Conservation (phyloP, 352 stramenopile genomes). For the Pythium oligandrum region DNA sequence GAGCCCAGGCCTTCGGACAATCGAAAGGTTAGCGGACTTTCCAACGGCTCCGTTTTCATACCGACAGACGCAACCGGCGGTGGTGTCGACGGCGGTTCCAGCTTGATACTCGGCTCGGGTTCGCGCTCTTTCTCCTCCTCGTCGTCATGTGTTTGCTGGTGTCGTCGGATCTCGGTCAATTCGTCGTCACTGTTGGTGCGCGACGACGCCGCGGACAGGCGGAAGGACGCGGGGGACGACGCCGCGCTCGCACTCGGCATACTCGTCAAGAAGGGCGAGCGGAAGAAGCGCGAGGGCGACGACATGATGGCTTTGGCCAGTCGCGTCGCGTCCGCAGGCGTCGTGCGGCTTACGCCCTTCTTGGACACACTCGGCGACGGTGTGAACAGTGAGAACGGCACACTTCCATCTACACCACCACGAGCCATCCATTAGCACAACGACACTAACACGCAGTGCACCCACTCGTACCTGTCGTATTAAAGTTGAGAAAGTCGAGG, state of each 20-base stretch:
- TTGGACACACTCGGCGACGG: conserved; percentile 23
- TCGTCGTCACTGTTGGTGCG: neutral
- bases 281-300: conserved; percentile 76
- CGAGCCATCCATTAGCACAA: neutral
- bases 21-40: conserved; percentile 5
- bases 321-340: neutral
- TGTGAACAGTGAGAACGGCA: conserved; percentile 47
- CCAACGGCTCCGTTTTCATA: conserved; percentile 10
- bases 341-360: too few species aligned
- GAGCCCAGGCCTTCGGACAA: conserved; percentile 1
- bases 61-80: neutral
- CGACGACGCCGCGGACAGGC: neutral
- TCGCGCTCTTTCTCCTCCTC: conserved; percentile 4
- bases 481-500: conserved; percentile 43
- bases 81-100: conserved; percentile 8
- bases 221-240: conserved; percentile 3
- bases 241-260: neutral
- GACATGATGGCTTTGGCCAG: conserved; percentile 17
- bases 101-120: conserved; percentile 1
- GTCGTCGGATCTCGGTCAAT: neutral
- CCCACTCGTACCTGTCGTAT: conserved; percentile 17
- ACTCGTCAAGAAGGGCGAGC: conserved; percentile 33
- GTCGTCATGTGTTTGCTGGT: conserved; percentile 1
- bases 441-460: neutral
- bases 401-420: conserved; percentile 11